These are phyloP conservation scores for Zangia roseola DNA, from an alignment of 768 basidiomycete species.

Conservation along the genomic window DNA sequence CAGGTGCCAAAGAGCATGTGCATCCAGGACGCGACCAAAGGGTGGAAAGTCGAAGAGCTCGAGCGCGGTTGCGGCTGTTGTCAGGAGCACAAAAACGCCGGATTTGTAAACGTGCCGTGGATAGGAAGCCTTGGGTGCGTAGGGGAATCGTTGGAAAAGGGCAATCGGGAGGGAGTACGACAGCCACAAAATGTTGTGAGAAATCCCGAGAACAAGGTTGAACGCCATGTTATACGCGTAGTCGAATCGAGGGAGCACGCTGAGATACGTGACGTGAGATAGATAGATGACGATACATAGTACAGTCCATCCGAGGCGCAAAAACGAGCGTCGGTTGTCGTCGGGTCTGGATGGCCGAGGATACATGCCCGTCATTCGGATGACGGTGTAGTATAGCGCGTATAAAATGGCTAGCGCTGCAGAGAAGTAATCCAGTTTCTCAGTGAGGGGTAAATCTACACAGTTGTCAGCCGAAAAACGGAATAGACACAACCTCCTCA, in stretches of 20 bases:
- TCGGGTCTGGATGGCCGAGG: constrained; percentile 33
- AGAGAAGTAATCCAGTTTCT: constrained; percentile 93
- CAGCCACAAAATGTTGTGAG: constrained; percentile 83
- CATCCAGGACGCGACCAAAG: constrained; percentile 72
- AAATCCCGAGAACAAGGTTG: constrained; percentile 72
- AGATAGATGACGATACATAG: constrained; percentile 57
- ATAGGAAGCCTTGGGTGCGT: constrained; percentile 53
- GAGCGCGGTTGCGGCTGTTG: constrained; percentile 70
- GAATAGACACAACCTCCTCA: constrained; percentile 32
- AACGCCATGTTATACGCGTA: constrained; percentile 92
- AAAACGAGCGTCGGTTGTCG: constrained; percentile 15
- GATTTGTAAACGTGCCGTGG: constrained; percentile 55
- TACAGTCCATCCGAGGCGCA: constrained; percentile 43
- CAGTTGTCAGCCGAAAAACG: constrained; percentile 7
- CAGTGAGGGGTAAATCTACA: constrained; percentile 78
- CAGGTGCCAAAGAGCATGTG: constrained; percentile 92
- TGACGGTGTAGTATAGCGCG: constrained; percentile 72
- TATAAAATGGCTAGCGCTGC: constrained; percentile 83
- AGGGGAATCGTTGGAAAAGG: constrained; percentile 53
- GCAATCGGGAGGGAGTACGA: constrained; percentile 58
- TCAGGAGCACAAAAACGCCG: constrained; percentile 62
- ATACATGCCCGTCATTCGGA: constrained; percentile 79
- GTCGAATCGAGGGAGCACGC: constrained; percentile 75
- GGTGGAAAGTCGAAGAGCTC: constrained; percentile 94
- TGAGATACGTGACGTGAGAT: constrained; percentile 77